Evolutionary conservation across 305 asterid species (phyloP).

Genomic region (Fraxinus dipetala): DNA sequence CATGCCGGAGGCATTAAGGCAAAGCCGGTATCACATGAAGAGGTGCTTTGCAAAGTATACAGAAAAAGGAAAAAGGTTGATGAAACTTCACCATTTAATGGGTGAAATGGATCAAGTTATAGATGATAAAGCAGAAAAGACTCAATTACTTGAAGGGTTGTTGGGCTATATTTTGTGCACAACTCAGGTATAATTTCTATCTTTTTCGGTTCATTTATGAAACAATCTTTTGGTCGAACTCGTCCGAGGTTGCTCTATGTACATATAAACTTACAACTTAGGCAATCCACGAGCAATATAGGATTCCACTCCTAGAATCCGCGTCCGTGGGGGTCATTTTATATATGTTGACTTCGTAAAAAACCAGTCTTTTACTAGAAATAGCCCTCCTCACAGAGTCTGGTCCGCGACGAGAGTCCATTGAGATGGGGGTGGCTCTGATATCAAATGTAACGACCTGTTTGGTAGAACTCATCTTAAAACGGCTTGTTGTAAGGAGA

Average conservation of each 20-base stretch:
- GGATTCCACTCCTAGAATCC: neutral
- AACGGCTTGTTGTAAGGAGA: neutral
- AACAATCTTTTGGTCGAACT: neutral
- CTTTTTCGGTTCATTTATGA: neutral
- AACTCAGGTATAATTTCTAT: slow-evolving; percentile 50
- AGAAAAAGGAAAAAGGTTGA: slow-evolving; percentile 71
- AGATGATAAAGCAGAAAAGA: slow-evolving; percentile 60
- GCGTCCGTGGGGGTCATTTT: neutral
- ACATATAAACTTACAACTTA: neutral
- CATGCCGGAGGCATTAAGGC: slow-evolving; percentile 89
- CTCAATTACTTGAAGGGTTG: slow-evolving; percentile 62
- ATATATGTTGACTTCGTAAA: neutral
- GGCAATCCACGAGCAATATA: neutral
- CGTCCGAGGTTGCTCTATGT: neutral
- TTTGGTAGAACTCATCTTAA: neutral
- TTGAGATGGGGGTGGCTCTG: neutral
- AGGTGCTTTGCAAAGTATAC: slow-evolving; percentile 71
- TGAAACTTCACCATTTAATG: slow-evolving; percentile 65
- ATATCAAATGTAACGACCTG: neutral
- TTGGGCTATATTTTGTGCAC: slow-evolving; percentile 88
- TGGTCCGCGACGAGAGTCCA: neutral
- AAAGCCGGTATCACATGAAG: slow-evolving; percentile 87
- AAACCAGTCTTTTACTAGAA: neutral
- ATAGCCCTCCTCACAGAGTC: neutral
- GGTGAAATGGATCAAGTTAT: slow-evolving; percentile 73